Evolutionary conservation across 176 grass and related monocot genomes (phyloP).

Genomic region (Phoenix dactylifera): DNA sequence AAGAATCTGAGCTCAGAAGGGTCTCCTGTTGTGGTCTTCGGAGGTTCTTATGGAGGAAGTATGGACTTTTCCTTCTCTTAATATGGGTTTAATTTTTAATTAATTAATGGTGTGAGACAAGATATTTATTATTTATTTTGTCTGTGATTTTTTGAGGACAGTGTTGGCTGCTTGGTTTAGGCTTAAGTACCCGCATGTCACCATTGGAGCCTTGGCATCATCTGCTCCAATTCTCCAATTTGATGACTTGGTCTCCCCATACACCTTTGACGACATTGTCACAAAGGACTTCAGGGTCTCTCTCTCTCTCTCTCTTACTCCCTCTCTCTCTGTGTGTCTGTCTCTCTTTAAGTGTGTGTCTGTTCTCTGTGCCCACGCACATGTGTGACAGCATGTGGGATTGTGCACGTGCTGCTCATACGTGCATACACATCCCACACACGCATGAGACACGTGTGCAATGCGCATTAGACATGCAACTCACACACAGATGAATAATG

Average conservation of each 20-base stretch:
- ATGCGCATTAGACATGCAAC: too few relatives aligned
- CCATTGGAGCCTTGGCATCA: conserved; percentile 44
- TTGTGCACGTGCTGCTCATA: too few relatives aligned
- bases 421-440: too few relatives aligned
- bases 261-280: conserved; percentile 32
- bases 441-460: too few relatives aligned
- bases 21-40: conserved; percentile 36
- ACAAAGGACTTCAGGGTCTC: conserved; percentile 35
- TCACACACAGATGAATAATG: too few relatives aligned
- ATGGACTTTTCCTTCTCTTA: not conserved
- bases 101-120: too few relatives aligned
- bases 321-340: not conserved
- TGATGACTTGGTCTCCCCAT: conserved; percentile 24
- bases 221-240: conserved; percentile 48
- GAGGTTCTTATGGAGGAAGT: conserved; percentile 59
- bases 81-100: too few relatives aligned
- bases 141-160: not conserved
- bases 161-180: conserved; percentile 59
- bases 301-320: not conserved
- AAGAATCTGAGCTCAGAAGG: conserved; percentile 28
- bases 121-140: not conserved
- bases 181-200: conserved; percentile 53
- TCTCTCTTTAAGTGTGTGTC: not conserved
- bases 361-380: too few relatives aligned
- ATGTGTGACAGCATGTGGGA: too few relatives aligned